Evolutionary conservation across 2,329 filamentous ascomycete genomes (phyloP).

Genomic region (Cladosporium sp.): DNA sequence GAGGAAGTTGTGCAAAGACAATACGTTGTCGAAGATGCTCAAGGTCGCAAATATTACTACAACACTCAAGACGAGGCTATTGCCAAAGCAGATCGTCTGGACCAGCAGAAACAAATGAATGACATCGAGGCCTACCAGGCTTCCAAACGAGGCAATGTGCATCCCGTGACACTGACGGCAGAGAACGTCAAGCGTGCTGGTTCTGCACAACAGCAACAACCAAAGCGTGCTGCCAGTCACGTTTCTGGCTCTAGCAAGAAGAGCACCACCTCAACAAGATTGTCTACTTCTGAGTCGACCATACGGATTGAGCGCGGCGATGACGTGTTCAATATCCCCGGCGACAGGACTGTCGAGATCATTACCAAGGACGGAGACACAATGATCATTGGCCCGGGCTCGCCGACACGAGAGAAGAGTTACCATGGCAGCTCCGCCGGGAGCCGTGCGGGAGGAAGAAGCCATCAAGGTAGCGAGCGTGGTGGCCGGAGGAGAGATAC

Average conservation of each 20-base stretch:
- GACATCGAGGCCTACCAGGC: conserved; percentile 32
- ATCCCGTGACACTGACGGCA: conserved; percentile 28
- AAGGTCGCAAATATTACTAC: conserved; percentile 29
- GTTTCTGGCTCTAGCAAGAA: conserved; percentile 32
- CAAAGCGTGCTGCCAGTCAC: conserved; percentile 22
- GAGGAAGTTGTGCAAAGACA: conserved; percentile 25
- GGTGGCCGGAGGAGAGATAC: conserved; percentile 17
- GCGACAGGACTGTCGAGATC: conserved; percentile 30
- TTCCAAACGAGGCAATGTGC: conserved; percentile 24
- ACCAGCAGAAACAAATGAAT: conserved; percentile 24
- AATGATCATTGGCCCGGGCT: conserved; percentile 26
- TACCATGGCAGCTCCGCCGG: conserved; percentile 27
- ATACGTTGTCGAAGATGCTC: conserved; percentile 30
- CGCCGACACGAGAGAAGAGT: conserved; percentile 25
- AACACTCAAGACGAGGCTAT: conserved; percentile 29
- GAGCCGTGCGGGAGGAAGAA: conserved; percentile 25
- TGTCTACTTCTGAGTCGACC: conserved; percentile 23
- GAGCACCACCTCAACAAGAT: conserved; percentile 27
- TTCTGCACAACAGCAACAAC: conserved; percentile 19
- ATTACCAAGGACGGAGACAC: conserved; percentile 29
- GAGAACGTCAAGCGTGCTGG: conserved; percentile 30
- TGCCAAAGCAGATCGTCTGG: conserved; percentile 19
- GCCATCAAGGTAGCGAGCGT: conserved; percentile 16
- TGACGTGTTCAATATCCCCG: conserved; percentile 32
- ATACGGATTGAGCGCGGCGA: conserved; percentile 31